These are phyloP conservation scores for Cornus kousa DNA, from an alignment of 148 eudicot genomes.

Conservation along the genomic window DNA sequence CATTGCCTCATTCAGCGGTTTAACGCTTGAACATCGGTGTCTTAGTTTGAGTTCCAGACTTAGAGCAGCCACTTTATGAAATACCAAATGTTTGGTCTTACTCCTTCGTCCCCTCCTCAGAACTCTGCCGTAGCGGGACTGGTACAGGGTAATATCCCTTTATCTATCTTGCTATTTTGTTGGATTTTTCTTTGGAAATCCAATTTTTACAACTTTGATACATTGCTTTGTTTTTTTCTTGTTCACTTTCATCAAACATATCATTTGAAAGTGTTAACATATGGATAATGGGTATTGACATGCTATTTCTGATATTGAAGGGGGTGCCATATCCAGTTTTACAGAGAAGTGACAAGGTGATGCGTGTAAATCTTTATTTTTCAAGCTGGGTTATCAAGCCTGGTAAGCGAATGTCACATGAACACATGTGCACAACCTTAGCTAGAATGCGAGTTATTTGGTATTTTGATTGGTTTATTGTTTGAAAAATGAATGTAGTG, in stretches of 20 bases:
- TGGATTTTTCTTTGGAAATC: background rate
- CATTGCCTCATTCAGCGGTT: too few species aligned
- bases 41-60: too few species aligned
- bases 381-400: conserved; percentile 96
- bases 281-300: conserved; percentile 3
- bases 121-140: too few species aligned
- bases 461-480: background rate
- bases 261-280: background rate
- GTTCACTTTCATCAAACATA: too few species aligned
- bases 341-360: conserved; percentile 77
- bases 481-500: conserved; percentile 34
- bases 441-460: background rate
- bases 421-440: background rate
- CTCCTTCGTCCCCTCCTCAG: background rate
- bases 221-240: background rate
- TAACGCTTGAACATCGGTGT: too few species aligned
- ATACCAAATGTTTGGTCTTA: background rate
- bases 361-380: conserved; percentile 87
- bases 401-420: conserved; percentile 38
- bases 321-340: conserved; percentile 78
- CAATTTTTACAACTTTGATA: background rate
- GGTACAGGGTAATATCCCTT: too few species aligned
- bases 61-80: background rate
- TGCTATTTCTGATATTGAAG: conserved; percentile 30
- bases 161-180: background rate